phyloP scores from a whole-genome alignment of 805 yeast species.

The Scheffersomyces amazonensis region DNA sequence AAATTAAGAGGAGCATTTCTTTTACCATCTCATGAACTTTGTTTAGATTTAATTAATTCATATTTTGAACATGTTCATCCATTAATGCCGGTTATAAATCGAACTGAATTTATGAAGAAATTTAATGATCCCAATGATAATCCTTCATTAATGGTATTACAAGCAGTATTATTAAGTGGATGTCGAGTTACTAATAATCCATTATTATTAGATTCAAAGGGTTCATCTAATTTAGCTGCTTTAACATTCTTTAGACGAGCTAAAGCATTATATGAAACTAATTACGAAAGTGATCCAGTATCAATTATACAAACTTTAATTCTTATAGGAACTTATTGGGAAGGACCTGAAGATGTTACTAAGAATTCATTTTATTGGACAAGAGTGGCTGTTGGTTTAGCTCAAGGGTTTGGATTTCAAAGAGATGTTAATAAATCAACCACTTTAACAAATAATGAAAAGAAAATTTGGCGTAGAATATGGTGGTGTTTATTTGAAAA shows the following conservation, averaged over 20 bases:
- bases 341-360: slow-evolving; percentile 66
- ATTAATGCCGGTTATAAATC: slow-evolving; percentile 63
- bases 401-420: slow-evolving; percentile 77
- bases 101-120: slow-evolving; percentile 56
- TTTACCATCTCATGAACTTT: slow-evolving; percentile 58
- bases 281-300: slow-evolving; percentile 63
- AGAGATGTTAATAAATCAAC: slow-evolving; percentile 46
- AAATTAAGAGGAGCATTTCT: slow-evolving; percentile 67
- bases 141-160: slow-evolving; percentile 64
- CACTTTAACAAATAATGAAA: slow-evolving; percentile 33
- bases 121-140: slow-evolving; percentile 54
- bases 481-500: slow-evolving; percentile 80
- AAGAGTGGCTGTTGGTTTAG: slow-evolving; percentile 63
- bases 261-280: slow-evolving; percentile 69
- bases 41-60: slow-evolving; percentile 56
- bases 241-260: slow-evolving; percentile 64
- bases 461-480: slow-evolving; percentile 58
- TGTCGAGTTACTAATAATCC: slow-evolving; percentile 58
- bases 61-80: slow-evolving; percentile 70
- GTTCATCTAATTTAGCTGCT: slow-evolving; percentile 51
- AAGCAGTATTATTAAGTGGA: slow-evolving; percentile 68
- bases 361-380: slow-evolving; percentile 70
- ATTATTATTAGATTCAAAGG: slow-evolving; percentile 46
- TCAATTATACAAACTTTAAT: slow-evolving; percentile 59
- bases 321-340: slow-evolving; percentile 69